Percentiles rank a stretch among this genome's conserved stretches.
Conservation (phyloP, 176 grass and related monocot genomes). For the Poa pratensis region DNA sequence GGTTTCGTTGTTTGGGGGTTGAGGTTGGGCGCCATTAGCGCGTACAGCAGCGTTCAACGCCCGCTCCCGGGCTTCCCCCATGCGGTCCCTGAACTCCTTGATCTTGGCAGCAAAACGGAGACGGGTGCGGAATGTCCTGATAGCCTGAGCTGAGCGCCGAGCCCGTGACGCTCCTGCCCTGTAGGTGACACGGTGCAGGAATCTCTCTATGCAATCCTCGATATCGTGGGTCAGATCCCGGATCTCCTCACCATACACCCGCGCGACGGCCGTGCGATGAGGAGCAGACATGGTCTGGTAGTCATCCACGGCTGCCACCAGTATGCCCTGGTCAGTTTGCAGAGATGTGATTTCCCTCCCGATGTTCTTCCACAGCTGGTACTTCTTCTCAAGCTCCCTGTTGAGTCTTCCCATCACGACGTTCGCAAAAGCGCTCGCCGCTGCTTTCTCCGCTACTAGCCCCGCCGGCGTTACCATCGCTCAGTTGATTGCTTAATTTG, state of each 20-base stretch:
- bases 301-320: conserved; percentile 7
- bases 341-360: neutral
- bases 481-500: neutral
- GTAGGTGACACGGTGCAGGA: conserved; percentile 25
- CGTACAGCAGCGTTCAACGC: neutral
- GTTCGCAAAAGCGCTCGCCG: neutral
- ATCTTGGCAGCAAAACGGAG: conserved; percentile 6
- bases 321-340: neutral
- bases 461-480: neutral
- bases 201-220: conserved; percentile 36
- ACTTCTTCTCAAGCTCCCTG: neutral
- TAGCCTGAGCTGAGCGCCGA: neutral
- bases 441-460: neutral
- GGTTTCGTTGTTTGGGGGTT: neutral
- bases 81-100: neutral
- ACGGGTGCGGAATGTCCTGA: neutral
- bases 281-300: neutral
- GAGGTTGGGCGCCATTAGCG: neutral
- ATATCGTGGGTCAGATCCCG: conserved; percentile 6
- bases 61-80: neutral
- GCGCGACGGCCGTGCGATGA: neutral
- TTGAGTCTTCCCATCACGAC: conserved; percentile 15
- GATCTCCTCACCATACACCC: neutral
- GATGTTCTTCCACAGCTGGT: neutral
- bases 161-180: neutral